Conservation (phyloP, 1,284 basidiomycete genomes). For the Phellopilus nigrolimitatus region DNA sequence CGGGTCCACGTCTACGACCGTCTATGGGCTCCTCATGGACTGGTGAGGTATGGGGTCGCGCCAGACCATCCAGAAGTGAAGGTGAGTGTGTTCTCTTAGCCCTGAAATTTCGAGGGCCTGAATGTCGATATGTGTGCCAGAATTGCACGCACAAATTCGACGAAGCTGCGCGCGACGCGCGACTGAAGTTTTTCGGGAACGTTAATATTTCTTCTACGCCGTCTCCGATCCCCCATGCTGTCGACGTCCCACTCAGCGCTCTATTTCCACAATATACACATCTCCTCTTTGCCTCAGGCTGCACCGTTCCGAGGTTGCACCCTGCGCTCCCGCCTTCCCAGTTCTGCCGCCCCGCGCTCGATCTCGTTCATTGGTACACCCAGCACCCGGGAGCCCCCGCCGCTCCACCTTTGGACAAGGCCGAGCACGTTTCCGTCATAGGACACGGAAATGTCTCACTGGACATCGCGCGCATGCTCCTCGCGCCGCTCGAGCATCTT, state of each 20-base stretch:
- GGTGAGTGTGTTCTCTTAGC: slow-evolving; percentile 37
- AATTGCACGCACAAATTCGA: slow-evolving; percentile 98
- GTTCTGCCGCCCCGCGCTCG: slow-evolving; percentile 74
- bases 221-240: slow-evolving; percentile 40
- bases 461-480: slow-evolving; percentile 88
- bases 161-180: slow-evolving; percentile 62
- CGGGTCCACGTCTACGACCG: slow-evolving; percentile 89
- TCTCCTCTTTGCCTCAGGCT: slow-evolving; percentile 78
- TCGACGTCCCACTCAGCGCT: slow-evolving; percentile 51
- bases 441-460: slow-evolving; percentile 97
- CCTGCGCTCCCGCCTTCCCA: slow-evolving; percentile 45
- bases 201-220: slow-evolving; percentile 60
- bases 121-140: too few species aligned
- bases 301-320: slow-evolving; percentile 57
- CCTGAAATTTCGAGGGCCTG: background rate
- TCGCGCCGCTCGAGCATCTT: slow-evolving; percentile 62
- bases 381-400: slow-evolving; percentile 70
- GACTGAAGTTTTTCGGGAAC: slow-evolving; percentile 91
- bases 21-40: slow-evolving; percentile 90
- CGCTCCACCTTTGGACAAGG: slow-evolving; percentile 55
- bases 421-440: slow-evolving; percentile 77
- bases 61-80: slow-evolving; percentile 99
- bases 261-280: slow-evolving; percentile 75
- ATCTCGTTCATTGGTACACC: slow-evolving; percentile 97
- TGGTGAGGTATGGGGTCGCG: slow-evolving; percentile 95